Percentiles rank a stretch among this genome's conserved stretches.
These are phyloP conservation scores for Gynostemma pentaphyllum DNA, from an alignment of 306 rosid genomes.

Conservation along the genomic window DNA sequence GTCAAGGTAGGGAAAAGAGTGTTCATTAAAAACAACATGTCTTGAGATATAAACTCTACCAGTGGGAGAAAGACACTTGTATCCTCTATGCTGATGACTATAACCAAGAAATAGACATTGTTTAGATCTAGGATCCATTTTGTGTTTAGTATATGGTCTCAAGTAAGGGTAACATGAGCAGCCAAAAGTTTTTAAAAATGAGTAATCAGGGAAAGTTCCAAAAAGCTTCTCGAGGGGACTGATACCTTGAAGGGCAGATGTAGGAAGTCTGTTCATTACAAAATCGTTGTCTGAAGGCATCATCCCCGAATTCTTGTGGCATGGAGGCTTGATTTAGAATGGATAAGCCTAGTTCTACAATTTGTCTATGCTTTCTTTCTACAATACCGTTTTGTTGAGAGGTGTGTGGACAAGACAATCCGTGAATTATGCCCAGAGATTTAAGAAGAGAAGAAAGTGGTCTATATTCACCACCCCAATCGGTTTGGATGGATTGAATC, in stretches of 20 bases:
- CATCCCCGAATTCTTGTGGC: background rate
- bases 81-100: background rate
- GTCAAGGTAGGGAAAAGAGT: background rate
- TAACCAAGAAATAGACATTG: background rate
- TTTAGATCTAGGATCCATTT: background rate
- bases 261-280: background rate
- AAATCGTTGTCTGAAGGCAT: background rate
- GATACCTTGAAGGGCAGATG: background rate
- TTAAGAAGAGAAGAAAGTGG: too few relatives aligned
- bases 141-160: background rate
- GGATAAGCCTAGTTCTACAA: background rate
- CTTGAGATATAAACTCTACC: background rate
- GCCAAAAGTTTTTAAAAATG: background rate
- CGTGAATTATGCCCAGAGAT: too few relatives aligned
- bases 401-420: too few relatives aligned
- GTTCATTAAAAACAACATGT: background rate
- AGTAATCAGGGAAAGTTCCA: background rate
- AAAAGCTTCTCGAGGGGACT: background rate
- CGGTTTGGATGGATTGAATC: too few relatives aligned
- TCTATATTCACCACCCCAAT: too few relatives aligned
- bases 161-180: background rate
- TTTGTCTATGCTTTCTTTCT: background rate
- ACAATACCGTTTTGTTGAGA: background rate
- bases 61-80: background rate
- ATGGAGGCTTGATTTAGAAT: background rate